phyloP scores from a whole-genome alignment of 352 stramenopile species.

The Phytophthora lateralis region DNA sequence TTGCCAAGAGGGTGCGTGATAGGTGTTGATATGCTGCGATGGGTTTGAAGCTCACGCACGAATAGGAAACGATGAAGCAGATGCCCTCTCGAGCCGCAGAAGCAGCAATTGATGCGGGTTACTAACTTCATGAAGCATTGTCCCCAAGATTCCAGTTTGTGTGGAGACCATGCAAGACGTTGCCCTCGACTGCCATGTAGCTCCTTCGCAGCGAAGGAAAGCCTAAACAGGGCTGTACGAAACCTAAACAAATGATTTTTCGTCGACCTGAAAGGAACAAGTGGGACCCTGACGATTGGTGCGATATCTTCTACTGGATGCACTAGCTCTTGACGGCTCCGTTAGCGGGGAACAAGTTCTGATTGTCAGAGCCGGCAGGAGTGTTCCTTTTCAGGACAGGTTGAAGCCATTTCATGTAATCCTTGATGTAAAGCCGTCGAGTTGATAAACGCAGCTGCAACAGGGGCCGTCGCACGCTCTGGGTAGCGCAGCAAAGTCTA shows the following conservation, averaged over 20 bases:
- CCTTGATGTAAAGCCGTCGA: too few species aligned
- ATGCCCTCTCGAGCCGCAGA: constrained; percentile 21
- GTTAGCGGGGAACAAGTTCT: not conserved
- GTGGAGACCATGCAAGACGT: not conserved
- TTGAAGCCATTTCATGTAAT: too few species aligned
- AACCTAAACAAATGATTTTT: too few species aligned
- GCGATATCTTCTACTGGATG: constrained; percentile 59
- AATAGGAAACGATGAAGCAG: constrained; percentile 16
- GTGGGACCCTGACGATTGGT: constrained; percentile 30
- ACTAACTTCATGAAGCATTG: not conserved
- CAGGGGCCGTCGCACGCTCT: not conserved
- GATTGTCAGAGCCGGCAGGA: too few species aligned
- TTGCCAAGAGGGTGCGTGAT: not conserved
- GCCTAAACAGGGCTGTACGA: too few species aligned
- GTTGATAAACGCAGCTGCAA: too few species aligned
- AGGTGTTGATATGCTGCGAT: not conserved
- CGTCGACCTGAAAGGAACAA: too few species aligned
- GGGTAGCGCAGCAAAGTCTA: not conserved
- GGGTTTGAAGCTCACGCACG: not conserved
- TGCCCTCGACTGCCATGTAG: too few species aligned
- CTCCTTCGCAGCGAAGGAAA: too few species aligned
- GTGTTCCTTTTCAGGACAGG: too few species aligned
- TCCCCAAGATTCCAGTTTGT: not conserved
- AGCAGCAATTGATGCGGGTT: not conserved
- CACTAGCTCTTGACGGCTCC: constrained; percentile 14